Evolutionary conservation across 495 filamentous ascomycete genomes (phyloP), one percentile per base, ranked within the genome.

Genomic region (Lentithecium fluviatile): DNA sequence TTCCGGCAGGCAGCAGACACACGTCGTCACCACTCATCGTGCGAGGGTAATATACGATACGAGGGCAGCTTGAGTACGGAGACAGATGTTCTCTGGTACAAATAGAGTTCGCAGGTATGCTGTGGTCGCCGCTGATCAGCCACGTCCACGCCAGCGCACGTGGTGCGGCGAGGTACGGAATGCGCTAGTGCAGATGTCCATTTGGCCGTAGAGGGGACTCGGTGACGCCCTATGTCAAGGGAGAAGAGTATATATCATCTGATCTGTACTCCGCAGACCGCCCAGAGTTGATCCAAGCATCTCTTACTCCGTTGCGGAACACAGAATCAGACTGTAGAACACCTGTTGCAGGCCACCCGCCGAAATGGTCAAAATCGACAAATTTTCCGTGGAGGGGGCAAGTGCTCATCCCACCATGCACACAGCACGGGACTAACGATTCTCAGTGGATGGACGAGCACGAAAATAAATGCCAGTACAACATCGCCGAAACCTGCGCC

Each of bases 361-460:
- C 54, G 69, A 37, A 5, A 90, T 90, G 85, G 87, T 90, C 26
- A 80, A 84, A 63, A 80, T 91, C 62, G 74, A 82, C 48, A 47
- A 47, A 3, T 65, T 65, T 29, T 29, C 49, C 23, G 62, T 65
- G 20, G 56, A 65, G 37, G 32, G 49, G 29, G 55, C 59, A 55
- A 36, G 56, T 55, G 24, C 48, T 50, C 42, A 42, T 13, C n/a
- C 32, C 13, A 34, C 17, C 20, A n/a, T n/a, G n/a, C n/a, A n/a
- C n/a, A n/a, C n/a, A n/a, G n/a, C n/a, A n/a, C n/a, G n/a, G 40
- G 40, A 43, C 40, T 43, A 49, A 45, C 51, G 5, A 20, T 4
- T 42, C 36, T 12, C 54, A 95, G 84, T 96, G 91, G 90, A 95
- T 96, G 91, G 88, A 94, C 79, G 76, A 81, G 52, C 85, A 91